These are phyloP conservation scores for Saccharomyces hybrid DNA, from an alignment of 1,139 yeast species.

Conservation along the genomic window DNA sequence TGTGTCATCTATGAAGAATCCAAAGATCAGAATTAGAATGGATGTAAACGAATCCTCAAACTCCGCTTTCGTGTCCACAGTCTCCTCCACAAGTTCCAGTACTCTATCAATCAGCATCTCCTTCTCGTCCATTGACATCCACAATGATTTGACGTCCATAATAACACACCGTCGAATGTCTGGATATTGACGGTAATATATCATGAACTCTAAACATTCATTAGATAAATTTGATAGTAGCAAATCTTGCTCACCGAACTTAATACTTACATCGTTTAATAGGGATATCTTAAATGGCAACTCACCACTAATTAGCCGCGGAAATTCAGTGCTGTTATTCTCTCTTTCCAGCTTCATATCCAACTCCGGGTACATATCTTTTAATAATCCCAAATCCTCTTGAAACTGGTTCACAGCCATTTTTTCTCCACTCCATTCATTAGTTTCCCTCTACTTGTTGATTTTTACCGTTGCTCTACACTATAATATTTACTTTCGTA, in stretches of 20 bases:
- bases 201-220: constrained; percentile 18
- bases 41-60: constrained; percentile 34
- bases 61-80: constrained; percentile 31
- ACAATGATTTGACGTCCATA: constrained; percentile 24
- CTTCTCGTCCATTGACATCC: constrained; percentile 25
- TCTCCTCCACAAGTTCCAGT: constrained; percentile 29
- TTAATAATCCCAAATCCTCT: constrained; percentile 43
- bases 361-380: constrained; percentile 46
- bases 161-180: constrained; percentile 29
- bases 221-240: constrained; percentile 12
- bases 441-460: no score
- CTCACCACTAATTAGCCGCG: constrained; percentile 12
- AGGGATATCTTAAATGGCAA: constrained; percentile 13
- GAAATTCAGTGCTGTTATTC: background rate
- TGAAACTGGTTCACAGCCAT: constrained; percentile 4
- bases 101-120: constrained; percentile 22
- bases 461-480: background rate
- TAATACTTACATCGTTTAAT: constrained; percentile 6
- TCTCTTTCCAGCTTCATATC: constrained; percentile 13
- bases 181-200: constrained; percentile 24
- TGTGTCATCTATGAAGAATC: constrained; percentile 34
- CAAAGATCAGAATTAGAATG: constrained; percentile 41
- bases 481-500: background rate
- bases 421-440: background rate
- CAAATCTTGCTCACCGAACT: constrained; percentile 7